Conservation (phyloP, 768 basidiomycete species). For the Podaxis rugospora region DNA sequence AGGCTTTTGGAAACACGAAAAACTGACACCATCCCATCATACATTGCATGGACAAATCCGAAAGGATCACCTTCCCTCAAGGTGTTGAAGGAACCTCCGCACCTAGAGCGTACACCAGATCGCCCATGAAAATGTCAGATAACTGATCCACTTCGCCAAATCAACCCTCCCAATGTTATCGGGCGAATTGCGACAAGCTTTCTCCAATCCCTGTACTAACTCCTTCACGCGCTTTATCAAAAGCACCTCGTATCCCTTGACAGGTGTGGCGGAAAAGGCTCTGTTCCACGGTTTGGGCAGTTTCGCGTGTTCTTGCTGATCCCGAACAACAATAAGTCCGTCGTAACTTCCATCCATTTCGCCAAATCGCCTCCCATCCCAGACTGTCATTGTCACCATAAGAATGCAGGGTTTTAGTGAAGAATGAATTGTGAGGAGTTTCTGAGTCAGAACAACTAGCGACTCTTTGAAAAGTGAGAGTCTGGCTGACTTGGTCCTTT, state of each 20-base stretch:
- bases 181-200: constrained; percentile 9
- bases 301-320: constrained; percentile 29
- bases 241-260: constrained; percentile 36
- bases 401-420: neutral
- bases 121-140: constrained; percentile 30
- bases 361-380: constrained; percentile 37
- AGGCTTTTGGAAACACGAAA: neutral
- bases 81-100: constrained; percentile 24
- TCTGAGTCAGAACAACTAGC: neutral
- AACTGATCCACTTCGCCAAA: constrained; percentile 13
- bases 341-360: constrained; percentile 16
- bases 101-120: constrained; percentile 30
- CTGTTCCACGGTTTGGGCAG: constrained; percentile 40
- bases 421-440: neutral
- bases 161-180: constrained; percentile 15
- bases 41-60: constrained; percentile 19
- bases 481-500: constrained; percentile 45
- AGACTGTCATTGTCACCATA: constrained; percentile 23
- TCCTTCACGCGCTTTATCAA: constrained; percentile 25
- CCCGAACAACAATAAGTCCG: constrained; percentile 19
- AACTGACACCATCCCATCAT: constrained; percentile 20
- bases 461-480: neutral
- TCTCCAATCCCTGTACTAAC: constrained; percentile 25
- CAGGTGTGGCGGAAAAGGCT: constrained; percentile 31
- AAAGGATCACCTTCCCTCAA: constrained; percentile 23